Conservation (phyloP, 345 rosid genomes). For the Kernera saxatilis region DNA sequence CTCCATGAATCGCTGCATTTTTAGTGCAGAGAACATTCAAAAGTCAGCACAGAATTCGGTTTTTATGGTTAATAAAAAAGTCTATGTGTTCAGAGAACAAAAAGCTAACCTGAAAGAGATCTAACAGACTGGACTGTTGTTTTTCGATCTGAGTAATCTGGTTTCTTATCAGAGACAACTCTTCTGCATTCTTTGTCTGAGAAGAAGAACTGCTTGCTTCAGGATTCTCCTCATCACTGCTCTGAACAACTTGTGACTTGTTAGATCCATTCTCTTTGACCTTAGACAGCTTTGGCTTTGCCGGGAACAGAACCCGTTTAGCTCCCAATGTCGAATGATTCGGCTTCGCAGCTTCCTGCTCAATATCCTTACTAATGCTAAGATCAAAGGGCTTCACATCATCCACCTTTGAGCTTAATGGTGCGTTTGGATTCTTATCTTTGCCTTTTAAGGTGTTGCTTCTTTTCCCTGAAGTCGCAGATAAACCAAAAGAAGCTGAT, state of each 20-base stretch:
- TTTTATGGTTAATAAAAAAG: not conserved
- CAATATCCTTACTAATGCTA: not conserved
- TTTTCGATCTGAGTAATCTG: slow-evolving; percentile 84
- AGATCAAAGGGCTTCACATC: not conserved
- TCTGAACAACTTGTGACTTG: slow-evolving; percentile 48
- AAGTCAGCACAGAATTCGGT: slow-evolving; percentile 10
- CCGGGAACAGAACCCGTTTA: slow-evolving; percentile 41
- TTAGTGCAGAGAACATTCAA: slow-evolving; percentile 1
- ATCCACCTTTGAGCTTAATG: not conserved
- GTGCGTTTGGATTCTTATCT: slow-evolving; percentile 29
- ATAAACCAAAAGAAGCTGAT: slow-evolving; percentile 16
- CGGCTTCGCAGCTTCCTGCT: slow-evolving; percentile 19
- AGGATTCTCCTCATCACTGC: slow-evolving; percentile 38
- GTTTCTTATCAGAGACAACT: slow-evolving; percentile 53
- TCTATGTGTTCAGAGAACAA: not conserved
- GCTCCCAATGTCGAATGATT: slow-evolving; percentile 31
- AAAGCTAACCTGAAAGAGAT: slow-evolving; percentile 68
- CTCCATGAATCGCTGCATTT: slow-evolving; percentile 69
- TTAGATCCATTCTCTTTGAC: slow-evolving; percentile 39
- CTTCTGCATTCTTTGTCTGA: slow-evolving; percentile 40
- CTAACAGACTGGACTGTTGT: slow-evolving; percentile 72
- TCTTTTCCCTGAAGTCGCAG: slow-evolving; percentile 4
- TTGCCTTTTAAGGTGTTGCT: slow-evolving; percentile 28
- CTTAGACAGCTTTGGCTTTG: slow-evolving; percentile 11
- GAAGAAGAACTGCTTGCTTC: slow-evolving; percentile 27